Conservation (phyloP, 257 asterid species). For the Solanum etuberosum region DNA sequence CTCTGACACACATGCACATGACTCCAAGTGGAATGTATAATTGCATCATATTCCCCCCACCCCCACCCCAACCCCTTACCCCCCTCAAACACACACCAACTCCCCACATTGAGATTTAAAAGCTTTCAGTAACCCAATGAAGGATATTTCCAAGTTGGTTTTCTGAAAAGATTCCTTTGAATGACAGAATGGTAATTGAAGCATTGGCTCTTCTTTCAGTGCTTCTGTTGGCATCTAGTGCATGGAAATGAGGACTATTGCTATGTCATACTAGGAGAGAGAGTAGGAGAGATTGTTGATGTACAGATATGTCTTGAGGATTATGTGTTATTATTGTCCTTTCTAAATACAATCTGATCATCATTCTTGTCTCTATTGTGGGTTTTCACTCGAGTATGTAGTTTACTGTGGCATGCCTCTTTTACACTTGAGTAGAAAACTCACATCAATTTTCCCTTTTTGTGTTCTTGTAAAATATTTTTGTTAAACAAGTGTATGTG, state of each 20-base stretch:
- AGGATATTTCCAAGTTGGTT: constrained; percentile 22
- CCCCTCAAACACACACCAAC: not conserved
- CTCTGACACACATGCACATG: constrained; percentile 18
- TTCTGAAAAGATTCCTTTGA: constrained; percentile 35
- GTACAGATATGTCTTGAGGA: constrained; percentile 27
- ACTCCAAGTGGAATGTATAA: constrained; percentile 9
- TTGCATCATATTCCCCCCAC: not conserved
- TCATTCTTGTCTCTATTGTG: not conserved
- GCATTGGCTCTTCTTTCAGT: constrained; percentile 19
- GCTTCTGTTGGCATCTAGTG: constrained; percentile 21
- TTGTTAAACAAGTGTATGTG: not conserved
- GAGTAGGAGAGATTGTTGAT: constrained; percentile 16
- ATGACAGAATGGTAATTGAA: constrained; percentile 19
- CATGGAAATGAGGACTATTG: constrained; percentile 9
- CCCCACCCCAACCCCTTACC: not conserved
- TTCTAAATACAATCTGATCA: constrained; percentile 15
- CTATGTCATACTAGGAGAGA: constrained; percentile 5
- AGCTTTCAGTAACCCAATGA: constrained; percentile 17
- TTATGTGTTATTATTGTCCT: constrained; percentile 4
- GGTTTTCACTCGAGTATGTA: not conserved
- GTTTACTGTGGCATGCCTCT: not conserved
- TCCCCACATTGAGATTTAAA: not conserved
- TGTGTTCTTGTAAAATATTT: not conserved
- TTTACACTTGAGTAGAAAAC: not conserved
- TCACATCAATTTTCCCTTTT: not conserved